phyloP scores from a whole-genome alignment of 75 land plant species.

The Chamaecyparis obtusa region DNA sequence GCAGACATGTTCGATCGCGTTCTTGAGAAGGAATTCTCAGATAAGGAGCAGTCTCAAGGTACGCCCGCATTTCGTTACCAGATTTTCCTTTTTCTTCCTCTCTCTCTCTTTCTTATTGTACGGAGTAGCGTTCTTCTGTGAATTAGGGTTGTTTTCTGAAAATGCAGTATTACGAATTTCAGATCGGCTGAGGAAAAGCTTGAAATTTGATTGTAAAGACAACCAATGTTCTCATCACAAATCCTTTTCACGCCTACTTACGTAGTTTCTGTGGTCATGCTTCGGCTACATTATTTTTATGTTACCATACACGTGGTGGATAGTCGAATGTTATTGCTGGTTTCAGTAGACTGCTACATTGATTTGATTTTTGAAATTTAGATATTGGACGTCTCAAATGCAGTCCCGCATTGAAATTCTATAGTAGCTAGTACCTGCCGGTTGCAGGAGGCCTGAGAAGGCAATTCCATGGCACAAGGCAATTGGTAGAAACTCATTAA shows the following conservation, averaged over 20 bases:
- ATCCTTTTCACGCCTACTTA: background rate
- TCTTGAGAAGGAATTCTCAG: conserved; percentile 92
- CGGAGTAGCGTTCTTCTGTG: background rate
- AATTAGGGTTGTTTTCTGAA: background rate
- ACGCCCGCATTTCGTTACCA: background rate
- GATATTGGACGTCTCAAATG: background rate
- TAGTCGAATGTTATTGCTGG: background rate
- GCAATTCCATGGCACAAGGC: background rate
- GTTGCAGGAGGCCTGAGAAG: background rate
- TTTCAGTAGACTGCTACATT: background rate
- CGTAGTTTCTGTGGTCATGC: too few species aligned
- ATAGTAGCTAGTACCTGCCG: too few species aligned
- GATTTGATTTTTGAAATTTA: background rate
- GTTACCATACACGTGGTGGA: background rate
- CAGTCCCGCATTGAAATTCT: background rate
- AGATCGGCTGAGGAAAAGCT: background rate
- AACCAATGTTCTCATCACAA: background rate
- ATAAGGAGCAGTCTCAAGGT: conserved; percentile 22
- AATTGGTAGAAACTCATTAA: background rate
- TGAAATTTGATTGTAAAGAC: background rate
- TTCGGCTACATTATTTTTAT: background rate
- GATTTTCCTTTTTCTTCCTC: background rate
- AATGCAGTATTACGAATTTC: background rate
- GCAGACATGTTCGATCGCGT: conserved; percentile 90
- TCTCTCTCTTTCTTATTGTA: background rate